Evolutionary conservation across 106 monocot species (phyloP).

Genomic region (Alisma plantagoaquatica): DNA sequence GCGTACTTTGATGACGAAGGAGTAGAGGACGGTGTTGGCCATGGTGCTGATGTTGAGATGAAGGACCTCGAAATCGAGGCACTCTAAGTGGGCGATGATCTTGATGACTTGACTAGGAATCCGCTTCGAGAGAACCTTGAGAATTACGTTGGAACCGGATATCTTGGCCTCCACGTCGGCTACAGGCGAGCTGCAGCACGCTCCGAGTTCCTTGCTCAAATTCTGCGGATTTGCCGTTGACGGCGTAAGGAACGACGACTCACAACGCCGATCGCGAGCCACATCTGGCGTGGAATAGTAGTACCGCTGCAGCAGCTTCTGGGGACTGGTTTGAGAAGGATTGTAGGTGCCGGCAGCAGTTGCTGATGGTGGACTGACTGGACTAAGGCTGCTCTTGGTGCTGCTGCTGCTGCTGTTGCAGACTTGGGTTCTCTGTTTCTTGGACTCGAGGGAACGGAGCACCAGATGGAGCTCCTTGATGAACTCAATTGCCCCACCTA

Average conservation of each 20-base stretch:
- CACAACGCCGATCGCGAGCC: neutral
- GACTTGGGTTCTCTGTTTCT: conserved; percentile 73
- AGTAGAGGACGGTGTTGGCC: conserved; percentile 89
- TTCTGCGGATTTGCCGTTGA: neutral
- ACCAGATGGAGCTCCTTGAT: conserved; percentile 80
- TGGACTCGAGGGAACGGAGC: conserved; percentile 50
- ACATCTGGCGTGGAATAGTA: neutral
- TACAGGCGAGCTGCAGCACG: conserved; percentile 58
- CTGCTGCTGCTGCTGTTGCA: conserved; percentile 54
- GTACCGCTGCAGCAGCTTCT: conserved; percentile 19
- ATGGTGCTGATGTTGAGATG: conserved; percentile 80
- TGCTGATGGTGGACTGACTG: neutral
- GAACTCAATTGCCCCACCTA: conserved; percentile 92
- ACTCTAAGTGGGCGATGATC: conserved; percentile 48
- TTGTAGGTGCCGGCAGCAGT: conserved; percentile 21
- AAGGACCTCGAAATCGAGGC: conserved; percentile 55
- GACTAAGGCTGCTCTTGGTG: conserved; percentile 20
- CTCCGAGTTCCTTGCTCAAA: conserved; percentile 41
- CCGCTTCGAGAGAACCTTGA: conserved; percentile 57
- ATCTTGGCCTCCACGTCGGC: conserved; percentile 91
- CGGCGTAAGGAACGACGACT: too few species aligned
- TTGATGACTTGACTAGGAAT: conserved; percentile 48
- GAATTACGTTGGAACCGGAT: conserved; percentile 60
- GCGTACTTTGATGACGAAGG: conserved; percentile 82
- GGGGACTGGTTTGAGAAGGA: conserved; percentile 37